phyloP scores from a whole-genome alignment of 2,329 filamentous ascomycete genomes.

The Curvularia spicifera region DNA sequence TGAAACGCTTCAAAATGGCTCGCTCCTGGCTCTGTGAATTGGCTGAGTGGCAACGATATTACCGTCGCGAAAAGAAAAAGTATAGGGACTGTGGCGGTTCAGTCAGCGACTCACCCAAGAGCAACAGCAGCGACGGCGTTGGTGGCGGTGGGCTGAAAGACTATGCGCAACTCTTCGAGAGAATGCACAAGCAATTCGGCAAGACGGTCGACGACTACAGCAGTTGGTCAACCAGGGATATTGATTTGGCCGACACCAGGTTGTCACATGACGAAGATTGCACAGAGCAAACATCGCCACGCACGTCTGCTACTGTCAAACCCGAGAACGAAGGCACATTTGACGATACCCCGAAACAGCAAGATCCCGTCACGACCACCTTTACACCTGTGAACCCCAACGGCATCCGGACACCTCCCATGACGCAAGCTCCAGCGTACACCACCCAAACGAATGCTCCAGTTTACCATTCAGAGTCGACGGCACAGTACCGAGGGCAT shows the following conservation, averaged over 20 bases:
- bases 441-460: not conserved
- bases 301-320: constrained; percentile 7
- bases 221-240: constrained; percentile 14
- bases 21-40: constrained; percentile 22
- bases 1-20: constrained; percentile 25
- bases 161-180: constrained; percentile 27
- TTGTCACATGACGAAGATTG: constrained; percentile 24
- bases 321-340: constrained; percentile 6
- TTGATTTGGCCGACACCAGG: constrained; percentile 22
- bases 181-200: constrained; percentile 31
- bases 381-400: constrained; percentile 24
- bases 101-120: constrained; percentile 27
- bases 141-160: constrained; percentile 28
- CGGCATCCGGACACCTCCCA: not conserved
- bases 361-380: not conserved
- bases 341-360: not conserved
- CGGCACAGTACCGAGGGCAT: not conserved
- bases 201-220: constrained; percentile 14
- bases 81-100: constrained; percentile 25
- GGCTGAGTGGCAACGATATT: constrained; percentile 16
- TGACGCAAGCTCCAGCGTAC: not conserved
- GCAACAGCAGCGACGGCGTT: constrained; percentile 24
- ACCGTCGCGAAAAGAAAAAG: constrained; percentile 18
- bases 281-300: constrained; percentile 12
- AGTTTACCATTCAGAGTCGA: not conserved